Base-by-base conservation (phyloP, 495 filamentous ascomycete species). In the Penicillium daleae region DNA sequence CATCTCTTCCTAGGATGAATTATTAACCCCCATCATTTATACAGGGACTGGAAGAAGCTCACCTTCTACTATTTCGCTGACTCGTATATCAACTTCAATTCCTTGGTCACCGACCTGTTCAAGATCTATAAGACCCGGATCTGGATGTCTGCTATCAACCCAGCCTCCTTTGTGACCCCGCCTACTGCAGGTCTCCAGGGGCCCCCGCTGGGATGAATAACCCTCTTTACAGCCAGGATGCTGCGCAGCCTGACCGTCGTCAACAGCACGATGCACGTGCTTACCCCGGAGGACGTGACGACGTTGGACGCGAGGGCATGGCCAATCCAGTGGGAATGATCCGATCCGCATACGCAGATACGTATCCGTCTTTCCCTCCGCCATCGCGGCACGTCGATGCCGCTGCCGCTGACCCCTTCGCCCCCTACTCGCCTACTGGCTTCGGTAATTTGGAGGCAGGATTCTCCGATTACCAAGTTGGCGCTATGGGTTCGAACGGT, bases 81-180 rank as follows among this genome's bases (percentile, higher is more conserved):
- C 69, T 87, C 91, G 0, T 99, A 99, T 73, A 97, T 99, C 82
- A 97, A 98, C 76, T 99, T 99, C 82, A 99, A 98, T 74, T 90
- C 91, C 0, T 85, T 99, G 19, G 94, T 99, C 61, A 97, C 92
- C 0, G 96, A 98, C 74, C 83, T 99, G 24, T 99, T 98, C 83
- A 97, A 97, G 72, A 93, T 97, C 61, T 99, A 97, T 81, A 99
- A 99, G 80, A 97, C 93, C 21, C 86, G 95, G 57, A 98, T 99
- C 71, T 99, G 95, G 95, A 97, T 99, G 93, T 97, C 93, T 6
- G 94, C 95, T 8, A 96, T 99, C 78, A 99, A 99, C 70, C 96
- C 95, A 3, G 95, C 95, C 7, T 97, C 94, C 2, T 97, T 97
- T 74, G 92, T 92, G n/a, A 93, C 91, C 56, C 76, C 78, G 3